Conservation (phyloP, 2,329 filamentous ascomycete species). For the Exserohilum rostratum region DNA sequence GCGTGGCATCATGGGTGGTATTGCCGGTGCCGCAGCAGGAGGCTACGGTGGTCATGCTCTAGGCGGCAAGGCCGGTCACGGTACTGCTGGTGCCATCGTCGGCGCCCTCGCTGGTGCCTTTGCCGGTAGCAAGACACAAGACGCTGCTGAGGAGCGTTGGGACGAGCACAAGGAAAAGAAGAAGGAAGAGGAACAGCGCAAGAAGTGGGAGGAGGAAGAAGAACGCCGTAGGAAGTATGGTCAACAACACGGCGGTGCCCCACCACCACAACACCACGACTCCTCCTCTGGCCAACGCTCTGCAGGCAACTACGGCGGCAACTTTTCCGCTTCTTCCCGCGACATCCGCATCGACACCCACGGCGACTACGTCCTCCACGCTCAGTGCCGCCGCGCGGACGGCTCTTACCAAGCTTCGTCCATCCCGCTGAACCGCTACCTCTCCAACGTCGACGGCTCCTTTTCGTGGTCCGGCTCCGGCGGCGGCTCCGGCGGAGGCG, state of each 20-base stretch:
- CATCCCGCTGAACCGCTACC: slow-evolving; percentile 27
- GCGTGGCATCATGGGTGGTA: slow-evolving; percentile 35
- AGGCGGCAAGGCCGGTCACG: slow-evolving; percentile 33
- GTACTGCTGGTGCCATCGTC: slow-evolving; percentile 28
- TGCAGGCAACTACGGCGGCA: slow-evolving; percentile 28
- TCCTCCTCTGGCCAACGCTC: slow-evolving; percentile 13
- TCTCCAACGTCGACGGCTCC: slow-evolving; percentile 33
- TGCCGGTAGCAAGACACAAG: slow-evolving; percentile 32
- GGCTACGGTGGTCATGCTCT: slow-evolving; percentile 36
- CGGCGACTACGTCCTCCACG: slow-evolving; percentile 36
- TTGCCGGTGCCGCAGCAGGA: slow-evolving; percentile 35
- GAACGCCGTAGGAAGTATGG: slow-evolving; percentile 14
- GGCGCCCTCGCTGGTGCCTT: slow-evolving; percentile 35
- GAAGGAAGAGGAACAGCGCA: slow-evolving; percentile 26
- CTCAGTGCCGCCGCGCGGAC: slow-evolving; percentile 31
- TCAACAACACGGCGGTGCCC: slow-evolving; percentile 15
- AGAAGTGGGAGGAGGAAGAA: slow-evolving; percentile 24
- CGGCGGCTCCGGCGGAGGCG: slow-evolving; percentile 8
- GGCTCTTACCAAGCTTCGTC: slow-evolving; percentile 32
- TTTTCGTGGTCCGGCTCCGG: slow-evolving; percentile 33
- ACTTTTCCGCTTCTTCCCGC: slow-evolving; percentile 31
- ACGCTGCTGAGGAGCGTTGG: slow-evolving; percentile 31
- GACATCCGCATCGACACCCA: slow-evolving; percentile 35
- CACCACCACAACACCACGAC: slow-evolving; percentile 4
- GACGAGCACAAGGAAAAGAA: slow-evolving; percentile 38